Evolutionary conservation across 2,329 filamentous ascomycete species (phyloP).

Genomic region (Nemania serpens): DNA sequence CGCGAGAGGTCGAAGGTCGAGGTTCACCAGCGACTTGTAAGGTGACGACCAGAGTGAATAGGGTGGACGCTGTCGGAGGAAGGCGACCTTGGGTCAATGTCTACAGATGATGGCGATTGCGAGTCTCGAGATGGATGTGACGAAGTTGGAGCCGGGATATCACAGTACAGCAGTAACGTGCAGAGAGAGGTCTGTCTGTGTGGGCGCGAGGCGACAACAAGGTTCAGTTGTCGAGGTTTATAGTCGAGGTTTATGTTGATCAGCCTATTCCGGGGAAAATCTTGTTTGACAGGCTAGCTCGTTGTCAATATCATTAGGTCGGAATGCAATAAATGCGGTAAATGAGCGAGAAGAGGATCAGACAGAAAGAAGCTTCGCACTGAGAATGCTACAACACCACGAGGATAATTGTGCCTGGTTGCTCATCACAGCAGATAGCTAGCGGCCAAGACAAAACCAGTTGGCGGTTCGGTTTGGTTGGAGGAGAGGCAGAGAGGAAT

Average conservation of each 20-base stretch:
- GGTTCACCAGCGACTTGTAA: background rate
- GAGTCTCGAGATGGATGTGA: too few relatives aligned
- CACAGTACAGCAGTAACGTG: background rate
- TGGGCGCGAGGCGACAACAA: background rate
- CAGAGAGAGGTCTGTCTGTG: too few relatives aligned
- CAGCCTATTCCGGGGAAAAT: conserved; percentile 10
- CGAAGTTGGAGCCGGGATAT: too few relatives aligned
- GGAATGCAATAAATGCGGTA: conserved; percentile 18
- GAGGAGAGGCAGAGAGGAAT: background rate
- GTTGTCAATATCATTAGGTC: conserved; percentile 1
- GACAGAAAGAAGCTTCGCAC: conserved; percentile 8
- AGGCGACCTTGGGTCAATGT: too few relatives aligned
- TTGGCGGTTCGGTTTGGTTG: conserved; percentile 10
- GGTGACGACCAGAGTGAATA: too few relatives aligned
- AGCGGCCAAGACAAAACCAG: conserved; percentile 12
- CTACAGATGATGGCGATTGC: too few relatives aligned
- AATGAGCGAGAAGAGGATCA: conserved; percentile 12
- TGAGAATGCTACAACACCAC: background rate
- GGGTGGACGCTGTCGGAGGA: background rate
- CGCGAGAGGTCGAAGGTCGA: background rate
- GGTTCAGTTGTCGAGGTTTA: background rate
- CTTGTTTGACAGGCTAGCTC: conserved; percentile 10
- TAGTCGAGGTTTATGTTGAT: background rate
- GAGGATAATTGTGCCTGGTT: too few relatives aligned
- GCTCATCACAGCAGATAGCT: conserved; percentile 7